Evolutionary conservation across 768 basidiomycete genomes (phyloP).

Genomic region (Pisolithus tinctorius): DNA sequence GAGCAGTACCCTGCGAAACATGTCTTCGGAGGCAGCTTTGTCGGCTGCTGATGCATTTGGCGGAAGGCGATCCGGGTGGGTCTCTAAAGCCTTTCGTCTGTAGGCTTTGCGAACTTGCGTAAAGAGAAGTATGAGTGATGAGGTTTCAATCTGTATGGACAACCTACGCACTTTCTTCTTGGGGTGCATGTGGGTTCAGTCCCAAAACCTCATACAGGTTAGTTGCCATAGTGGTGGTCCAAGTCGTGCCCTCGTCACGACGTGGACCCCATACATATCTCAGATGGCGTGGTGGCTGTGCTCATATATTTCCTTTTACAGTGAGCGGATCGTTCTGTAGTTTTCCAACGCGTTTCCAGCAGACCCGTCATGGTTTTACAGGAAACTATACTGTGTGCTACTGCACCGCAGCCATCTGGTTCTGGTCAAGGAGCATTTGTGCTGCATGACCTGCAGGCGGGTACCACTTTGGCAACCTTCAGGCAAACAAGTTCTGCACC

Average conservation of each 20-base stretch:
- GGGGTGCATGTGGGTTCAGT: conserved; percentile 44
- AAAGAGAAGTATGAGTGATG: conserved; percentile 1
- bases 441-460: conserved; percentile 78
- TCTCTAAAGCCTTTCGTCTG: conserved; percentile 61
- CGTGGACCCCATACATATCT: too few relatives aligned
- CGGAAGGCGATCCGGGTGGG: conserved; percentile 69
- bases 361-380: conserved; percentile 48
- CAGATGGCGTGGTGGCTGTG: conserved; percentile 14
- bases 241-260: too few relatives aligned
- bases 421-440: conserved; percentile 59
- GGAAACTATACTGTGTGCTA: conserved; percentile 61
- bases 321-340: too few relatives aligned
- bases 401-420: conserved; percentile 37
- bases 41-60: conserved; percentile 48
- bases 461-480: conserved; percentile 73
- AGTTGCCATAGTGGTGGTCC: conserved; percentile 36
- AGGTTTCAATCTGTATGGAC: background rate
- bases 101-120: conserved; percentile 70
- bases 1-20: conserved; percentile 37
- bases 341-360: background rate
- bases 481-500: conserved; percentile 69
- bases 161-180: conserved; percentile 55
- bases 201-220: conserved; percentile 63
- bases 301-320: conserved; percentile 3
- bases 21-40: conserved; percentile 56